Percentiles rank a stretch among this genome's conserved stretches.
Conservation (phyloP, 306 rosid species). For the Cucumis sativus region Cucumber_9930_V3 NC_026655.2:22693001-22693500, state of each 20-base stretch:
- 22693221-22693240: constrained; percentile 41
- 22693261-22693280: constrained; percentile 17
- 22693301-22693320: constrained; percentile 51
- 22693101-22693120: constrained; percentile 6
- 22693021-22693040: background rate
- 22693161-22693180: background rate
- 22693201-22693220: constrained; percentile 31
- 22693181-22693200: constrained; percentile 26
- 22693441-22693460: constrained; percentile 44
- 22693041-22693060: background rate
- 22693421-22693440: constrained; percentile 58
- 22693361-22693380: constrained; percentile 73
- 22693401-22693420: constrained; percentile 83
- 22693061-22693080: constrained; percentile 14
- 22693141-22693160: background rate
- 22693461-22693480: constrained; percentile 49
- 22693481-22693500: constrained; percentile 70
- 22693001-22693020: background rate
- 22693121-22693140: background rate
- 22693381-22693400: constrained; percentile 82
- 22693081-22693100: constrained; percentile 28
- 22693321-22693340: constrained; percentile 61
- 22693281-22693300: constrained; percentile 16
- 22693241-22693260: constrained; percentile 36
- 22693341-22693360: constrained; percentile 40